A percentile compares a stretch with the other conserved stretches of the same genome.
These are phyloP conservation scores for Veloboletus limbatus DNA, from an alignment of 1,284 basidiomycete species.

Conservation along the genomic window DNA sequence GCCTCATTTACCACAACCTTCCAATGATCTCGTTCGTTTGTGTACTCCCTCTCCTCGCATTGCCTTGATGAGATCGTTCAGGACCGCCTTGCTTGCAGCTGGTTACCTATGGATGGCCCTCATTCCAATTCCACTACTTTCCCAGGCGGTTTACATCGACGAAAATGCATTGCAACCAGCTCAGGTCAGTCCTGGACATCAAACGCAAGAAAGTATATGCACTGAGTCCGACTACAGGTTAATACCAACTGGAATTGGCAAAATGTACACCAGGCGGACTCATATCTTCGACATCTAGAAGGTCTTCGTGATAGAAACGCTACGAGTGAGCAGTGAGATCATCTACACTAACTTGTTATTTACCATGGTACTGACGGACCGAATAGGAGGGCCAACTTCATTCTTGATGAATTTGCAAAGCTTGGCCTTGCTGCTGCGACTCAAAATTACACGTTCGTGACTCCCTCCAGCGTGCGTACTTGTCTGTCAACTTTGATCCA, in stretches of 20 bases:
- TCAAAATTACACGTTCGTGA: conserved; percentile 63
- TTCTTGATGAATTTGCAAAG: conserved; percentile 61
- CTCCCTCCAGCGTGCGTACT: conserved; percentile 44
- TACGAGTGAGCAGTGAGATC: conserved; percentile 66
- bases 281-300: conserved; percentile 70
- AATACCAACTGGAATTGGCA: conserved; percentile 87
- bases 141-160: conserved; percentile 77
- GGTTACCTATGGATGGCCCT: conserved; percentile 76
- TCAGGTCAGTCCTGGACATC: conserved; percentile 52
- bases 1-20: conserved; percentile 24
- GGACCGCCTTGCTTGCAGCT: conserved; percentile 52
- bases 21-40: conserved; percentile 33
- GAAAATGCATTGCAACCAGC: conserved; percentile 92
- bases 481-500: background rate
- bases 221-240: conserved; percentile 51
- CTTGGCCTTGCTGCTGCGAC: conserved; percentile 68
- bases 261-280: conserved; percentile 82
- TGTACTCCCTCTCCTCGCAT: background rate
- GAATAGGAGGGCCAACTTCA: conserved; percentile 57
- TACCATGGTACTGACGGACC: conserved; percentile 8
- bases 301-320: conserved; percentile 59
- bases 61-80: conserved; percentile 23
- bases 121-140: conserved; percentile 65
- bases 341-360: background rate
- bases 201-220: background rate